Base-by-base conservation (phyloP, 192 early-diverging fungal genomes). In the Phycomyces nitens region DNA sequence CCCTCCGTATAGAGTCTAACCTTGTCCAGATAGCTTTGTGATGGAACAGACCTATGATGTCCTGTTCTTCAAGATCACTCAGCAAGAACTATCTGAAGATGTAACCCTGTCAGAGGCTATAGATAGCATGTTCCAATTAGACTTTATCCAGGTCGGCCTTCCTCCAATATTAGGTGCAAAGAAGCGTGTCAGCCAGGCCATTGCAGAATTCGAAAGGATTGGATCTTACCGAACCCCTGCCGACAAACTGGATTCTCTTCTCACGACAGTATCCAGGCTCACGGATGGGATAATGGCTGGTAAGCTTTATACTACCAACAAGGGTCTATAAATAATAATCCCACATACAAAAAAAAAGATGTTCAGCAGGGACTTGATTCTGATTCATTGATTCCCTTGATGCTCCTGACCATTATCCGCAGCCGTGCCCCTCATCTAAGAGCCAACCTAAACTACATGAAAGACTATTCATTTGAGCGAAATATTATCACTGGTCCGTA, bases 21-120 rank as follows among this genome's bases (percentile, higher is more conserved):
- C n/a, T n/a, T n/a, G n/a, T n/a, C n/a, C n/a, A n/a, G n/a, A 18
- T 53, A 74, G 72, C 55, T 69, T 79, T 51, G 71, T 82, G n/a
- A 82, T 82, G 80, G 78, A 82, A 29, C 65, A 72, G n/a, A 78
- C 72, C 10, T 82, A 82, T 38, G 80, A 82, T 54, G 75, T 82
- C 42, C 65, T 79, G 0, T 82, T 82, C 43, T 82, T 82, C 65
- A 82, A 77, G 51, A 74, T 82, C 57, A 79, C 75, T 0, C 64
- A 68, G 16, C 44, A 73, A n/a, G 57, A 70, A 22, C 77, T 77
- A 22, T 39, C 53, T 1, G 57, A 74, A 34, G 80, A 82, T 40
- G 59, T 57, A 60, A 58, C 69, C 5, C 56, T 82, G 9, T 52
- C 74, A 14, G 64, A 69, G 21, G 80, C 75, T 1, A 62, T 73